phyloP scores from a whole-genome alignment of 2,329 filamentous ascomycete genomes.

The Colletotrichum limetticola region DNA sequence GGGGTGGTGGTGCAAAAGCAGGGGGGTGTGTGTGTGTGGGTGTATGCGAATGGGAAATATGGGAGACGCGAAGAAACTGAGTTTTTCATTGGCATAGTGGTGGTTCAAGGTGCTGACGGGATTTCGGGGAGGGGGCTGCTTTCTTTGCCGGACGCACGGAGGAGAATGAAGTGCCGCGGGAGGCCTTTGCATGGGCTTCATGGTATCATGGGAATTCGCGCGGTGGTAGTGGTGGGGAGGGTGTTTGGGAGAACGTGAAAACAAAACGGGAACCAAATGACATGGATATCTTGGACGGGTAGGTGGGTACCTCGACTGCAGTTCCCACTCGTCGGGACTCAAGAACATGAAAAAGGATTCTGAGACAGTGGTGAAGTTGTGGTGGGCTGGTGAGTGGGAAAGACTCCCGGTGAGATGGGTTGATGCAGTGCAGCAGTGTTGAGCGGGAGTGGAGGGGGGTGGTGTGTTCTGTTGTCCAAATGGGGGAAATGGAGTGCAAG shows the following conservation, averaged over 20 bases:
- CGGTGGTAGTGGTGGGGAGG: too few relatives aligned
- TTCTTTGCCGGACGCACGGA: background rate
- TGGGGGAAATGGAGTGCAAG: background rate
- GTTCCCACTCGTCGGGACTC: background rate
- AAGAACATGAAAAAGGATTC: background rate
- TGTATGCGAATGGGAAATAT: background rate
- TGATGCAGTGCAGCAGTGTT: background rate
- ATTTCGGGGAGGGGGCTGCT: background rate
- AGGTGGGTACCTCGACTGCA: background rate
- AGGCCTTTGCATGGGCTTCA: background rate
- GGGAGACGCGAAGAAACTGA: background rate
- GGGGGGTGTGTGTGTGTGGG: too few relatives aligned
- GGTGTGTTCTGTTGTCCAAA: background rate
- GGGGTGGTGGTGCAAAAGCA: background rate
- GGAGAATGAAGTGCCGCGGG: background rate
- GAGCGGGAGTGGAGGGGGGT: background rate
- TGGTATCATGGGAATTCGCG: background rate
- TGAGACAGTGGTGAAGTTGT: background rate
- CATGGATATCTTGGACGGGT: background rate
- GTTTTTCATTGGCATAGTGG: background rate
- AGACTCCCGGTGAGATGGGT: background rate
- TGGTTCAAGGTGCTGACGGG: conserved; percentile 15
- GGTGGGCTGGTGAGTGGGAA: background rate
- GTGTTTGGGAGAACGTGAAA: background rate
- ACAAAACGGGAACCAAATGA: background rate